Evolutionary conservation across 2,329 filamentous ascomycete genomes (phyloP).

Genomic region (Ophiocordyceps camponoti-saundersi): DNA sequence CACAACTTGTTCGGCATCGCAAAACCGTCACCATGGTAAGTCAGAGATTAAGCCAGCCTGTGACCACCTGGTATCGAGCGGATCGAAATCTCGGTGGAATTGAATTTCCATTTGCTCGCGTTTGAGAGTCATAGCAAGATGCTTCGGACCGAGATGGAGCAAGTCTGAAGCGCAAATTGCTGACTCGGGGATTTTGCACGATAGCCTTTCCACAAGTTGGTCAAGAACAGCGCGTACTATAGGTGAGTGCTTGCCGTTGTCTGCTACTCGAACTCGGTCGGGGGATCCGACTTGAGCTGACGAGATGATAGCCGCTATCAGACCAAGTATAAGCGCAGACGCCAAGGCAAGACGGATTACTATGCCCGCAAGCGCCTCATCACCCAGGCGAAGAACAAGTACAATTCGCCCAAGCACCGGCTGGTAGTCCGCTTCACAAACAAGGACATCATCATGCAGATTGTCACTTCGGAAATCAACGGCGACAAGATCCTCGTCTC

Average conservation of each 20-base stretch:
- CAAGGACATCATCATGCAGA: constrained; percentile 97
- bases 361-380: constrained; percentile 99
- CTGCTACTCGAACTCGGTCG: too few species aligned
- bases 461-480: constrained; percentile 87
- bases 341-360: constrained; percentile 98
- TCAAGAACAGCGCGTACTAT: constrained; percentile 98
- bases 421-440: constrained; percentile 99
- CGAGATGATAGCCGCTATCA: constrained; percentile 67
- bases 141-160: constrained; percentile 62
- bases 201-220: constrained; percentile 61
- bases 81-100: constrained; percentile 10
- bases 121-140: constrained; percentile 82
- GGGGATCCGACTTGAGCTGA: neutral
- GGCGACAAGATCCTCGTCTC: constrained; percentile 93
- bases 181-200: constrained; percentile 91
- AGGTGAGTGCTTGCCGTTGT: constrained; percentile 44
- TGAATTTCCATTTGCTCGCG: constrained; percentile 27
- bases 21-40: constrained; percentile 54
- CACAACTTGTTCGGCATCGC: constrained; percentile 23
- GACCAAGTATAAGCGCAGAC: constrained; percentile 98
- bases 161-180: constrained; percentile 98
- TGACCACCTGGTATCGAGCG: neutral
- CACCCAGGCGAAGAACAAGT: constrained; percentile 99
- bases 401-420: constrained; percentile 99
- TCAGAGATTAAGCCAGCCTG: constrained; percentile 26